Conservation (phyloP, 2,329 filamentous ascomycete genomes). For the Phoma sp. region DNA sequence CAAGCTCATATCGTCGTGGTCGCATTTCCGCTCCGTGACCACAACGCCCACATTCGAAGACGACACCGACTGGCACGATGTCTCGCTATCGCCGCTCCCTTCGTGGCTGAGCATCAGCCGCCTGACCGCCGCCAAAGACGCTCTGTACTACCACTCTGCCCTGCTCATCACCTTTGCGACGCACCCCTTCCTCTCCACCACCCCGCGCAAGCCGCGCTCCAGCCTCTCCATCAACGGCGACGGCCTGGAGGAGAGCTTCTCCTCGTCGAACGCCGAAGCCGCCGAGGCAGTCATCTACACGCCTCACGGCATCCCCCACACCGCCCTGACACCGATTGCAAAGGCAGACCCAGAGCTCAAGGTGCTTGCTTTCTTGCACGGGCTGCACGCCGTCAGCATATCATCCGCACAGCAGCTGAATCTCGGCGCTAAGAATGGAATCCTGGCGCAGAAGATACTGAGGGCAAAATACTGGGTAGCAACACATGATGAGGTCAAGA, state of each 20-base stretch:
- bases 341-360: conserved; percentile 55
- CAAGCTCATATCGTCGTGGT: conserved; percentile 62
- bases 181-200: conserved; percentile 35
- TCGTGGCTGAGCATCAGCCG: conserved; percentile 67
- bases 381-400: conserved; percentile 66
- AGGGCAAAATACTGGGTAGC: conserved; percentile 67
- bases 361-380: conserved; percentile 67
- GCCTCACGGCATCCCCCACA: conserved; percentile 64
- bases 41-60: conserved; percentile 56
- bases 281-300: conserved; percentile 68
- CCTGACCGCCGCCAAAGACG: conserved; percentile 60
- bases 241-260: conserved; percentile 28
- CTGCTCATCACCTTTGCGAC: conserved; percentile 63
- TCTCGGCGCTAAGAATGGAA: conserved; percentile 66
- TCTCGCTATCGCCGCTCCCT: conserved; percentile 57
- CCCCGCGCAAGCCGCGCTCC: conserved; percentile 37
- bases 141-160: conserved; percentile 64
- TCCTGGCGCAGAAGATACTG: conserved; percentile 60
- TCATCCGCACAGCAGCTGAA: conserved; percentile 63
- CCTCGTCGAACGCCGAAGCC: conserved; percentile 22
- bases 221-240: conserved; percentile 41
- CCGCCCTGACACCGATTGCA: conserved; percentile 54
- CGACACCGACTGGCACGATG: conserved; percentile 53
- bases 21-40: conserved; percentile 63
- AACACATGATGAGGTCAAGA: conserved; percentile 70